Evolutionary conservation across 2,329 filamentous ascomycete genomes (phyloP), one percentile per base, ranked within the genome.

Genomic region (Calonectria leucothoes): DNA sequence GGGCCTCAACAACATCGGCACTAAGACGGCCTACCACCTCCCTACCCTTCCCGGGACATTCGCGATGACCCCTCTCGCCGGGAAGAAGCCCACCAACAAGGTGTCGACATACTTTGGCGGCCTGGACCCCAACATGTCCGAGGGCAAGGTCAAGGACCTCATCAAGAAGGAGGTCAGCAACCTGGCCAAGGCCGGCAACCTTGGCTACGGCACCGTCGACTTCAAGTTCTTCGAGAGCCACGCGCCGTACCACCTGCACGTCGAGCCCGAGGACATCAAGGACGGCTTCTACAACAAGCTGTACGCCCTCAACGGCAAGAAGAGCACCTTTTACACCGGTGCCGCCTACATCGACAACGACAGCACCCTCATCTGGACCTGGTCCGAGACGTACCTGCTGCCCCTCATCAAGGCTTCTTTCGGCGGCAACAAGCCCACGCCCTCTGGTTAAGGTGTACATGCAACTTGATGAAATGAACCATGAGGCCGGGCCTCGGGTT

Each of bases 261-360:
- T 77, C 6, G 63, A 70, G 0, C 2, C 29, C 3, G 10, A 64
- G 1, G 77, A 77, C 0, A 69, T 79, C 4, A n/a, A 33, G 0
- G 1, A 74, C 0, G 76, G 77, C 0, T 79, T 78, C 3, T 79
- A 79, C 57, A 37, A 25, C 1, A 49, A 77, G 14, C 57, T 79
- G 1, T 29, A 71, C 6, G 31, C 39, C 0, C 52, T 79, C 1
- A 73, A 78, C 27, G 77, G 77, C 5, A 8, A 63, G 0, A 69
- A 61, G 6, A 76, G 69, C 49, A 79, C 77, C 0, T 79, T 75
- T n/a, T 79, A 75, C 72, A 79, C 77, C 0, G 77, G 77, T 1
- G 69, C 69, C 25, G 63, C 69, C 1, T 71, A 66, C 29, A 51
- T 61, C 5, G 69, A 61, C 39, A 66, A 71, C 6, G 61, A 71